Base-by-base conservation (phyloP, 805 yeast genomes). In the Spathaspora passalidarum region DNA sequence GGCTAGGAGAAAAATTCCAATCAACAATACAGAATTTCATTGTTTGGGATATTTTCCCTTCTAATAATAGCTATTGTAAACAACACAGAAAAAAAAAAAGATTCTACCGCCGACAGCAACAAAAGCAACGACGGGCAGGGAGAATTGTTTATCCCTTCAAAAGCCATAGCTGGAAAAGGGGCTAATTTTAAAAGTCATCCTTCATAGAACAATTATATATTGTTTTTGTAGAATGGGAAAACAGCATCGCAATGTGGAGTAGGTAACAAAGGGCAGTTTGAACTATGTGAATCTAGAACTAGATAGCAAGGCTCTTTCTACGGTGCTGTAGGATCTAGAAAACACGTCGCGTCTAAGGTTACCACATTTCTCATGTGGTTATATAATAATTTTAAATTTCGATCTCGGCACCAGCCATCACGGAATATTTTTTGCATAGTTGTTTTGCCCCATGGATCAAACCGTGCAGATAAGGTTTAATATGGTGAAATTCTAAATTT, bases 131-230 rank as follows among this genome's bases (percentile, higher is more conserved):
- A 29, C 14, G 13, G 4, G 29, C 14, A n/a, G n/a, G n/a, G n/a
- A n/a, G n/a, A n/a, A n/a, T 26, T 29, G 34, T 4, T 25, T 25
- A 25, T 25, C 29, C 29, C 29, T 25, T 25, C 4, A 29, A 29
- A 29, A 29, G 34, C 34, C 34, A 29, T 29, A 29, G 34, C 34
- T 29, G 34, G 34, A 22, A 29, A 29, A 29, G 34, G 34, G 34
- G 34, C 34, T 29, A 29, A 17, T n/a, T n/a, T 29, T 29, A 8
- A 29, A 22, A 29, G 14, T 14, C 34, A 10, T 29, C 10, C n/a
- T 10, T n/a, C 14, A 13, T 11, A 29, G n/a, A 29, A 29, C 34
- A 29, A 29, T 5, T n/a, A n/a, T 29, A n/a, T 13, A 29, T 29
- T 29, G 34, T 29, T 13, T 29, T 3, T 25, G 13, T 7, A 25